Percentiles rank a stretch among this genome's conserved stretches.
Conservation (phyloP, 2,329 filamentous ascomycete genomes). For the Aspergillus puulaauensis region DNA sequence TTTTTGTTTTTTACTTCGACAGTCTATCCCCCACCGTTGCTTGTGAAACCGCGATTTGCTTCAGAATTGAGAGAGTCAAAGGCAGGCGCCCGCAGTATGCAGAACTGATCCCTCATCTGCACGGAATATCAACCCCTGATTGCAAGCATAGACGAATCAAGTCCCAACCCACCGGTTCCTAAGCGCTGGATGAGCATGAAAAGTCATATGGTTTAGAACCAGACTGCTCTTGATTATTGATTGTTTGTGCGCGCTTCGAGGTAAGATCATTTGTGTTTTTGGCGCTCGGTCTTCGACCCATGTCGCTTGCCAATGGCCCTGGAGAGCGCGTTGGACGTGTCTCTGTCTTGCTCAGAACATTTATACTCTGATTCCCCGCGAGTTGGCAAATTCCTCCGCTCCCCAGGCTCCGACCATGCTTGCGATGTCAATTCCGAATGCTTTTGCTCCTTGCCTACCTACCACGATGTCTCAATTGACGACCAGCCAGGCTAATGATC, state of each 20-base stretch:
- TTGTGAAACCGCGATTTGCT: not conserved
- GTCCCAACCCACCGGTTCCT: slow-evolving; percentile 6
- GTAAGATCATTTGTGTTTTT: slow-evolving; percentile 26
- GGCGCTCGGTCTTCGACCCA: not conserved
- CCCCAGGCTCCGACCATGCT: not conserved
- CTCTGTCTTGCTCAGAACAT: not conserved
- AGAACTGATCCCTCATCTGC: slow-evolving; percentile 5
- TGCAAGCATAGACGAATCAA: slow-evolving; percentile 11
- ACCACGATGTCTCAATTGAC: slow-evolving; percentile 2
- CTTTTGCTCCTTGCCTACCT: not conserved
- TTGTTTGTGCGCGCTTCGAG: slow-evolving; percentile 29
- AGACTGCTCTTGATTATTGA: slow-evolving; percentile 16
- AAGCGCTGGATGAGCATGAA: slow-evolving; percentile 31
- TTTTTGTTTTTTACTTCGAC: slow-evolving; percentile 8
- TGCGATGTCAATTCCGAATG: not conserved
- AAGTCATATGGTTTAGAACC: slow-evolving; percentile 24
- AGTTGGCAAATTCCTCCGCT: not conserved
- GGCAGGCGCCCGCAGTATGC: slow-evolving; percentile 9
- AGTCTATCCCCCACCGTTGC: not conserved
- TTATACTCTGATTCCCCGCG: not conserved
- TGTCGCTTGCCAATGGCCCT: not conserved
- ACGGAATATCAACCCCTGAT: slow-evolving; percentile 3
- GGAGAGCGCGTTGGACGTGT: not conserved
- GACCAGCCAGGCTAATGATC: slow-evolving; percentile 29
- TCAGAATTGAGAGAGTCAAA: slow-evolving; percentile 5